Conservation (phyloP, 768 basidiomycete species). For the Agaricus blazei region DNA sequence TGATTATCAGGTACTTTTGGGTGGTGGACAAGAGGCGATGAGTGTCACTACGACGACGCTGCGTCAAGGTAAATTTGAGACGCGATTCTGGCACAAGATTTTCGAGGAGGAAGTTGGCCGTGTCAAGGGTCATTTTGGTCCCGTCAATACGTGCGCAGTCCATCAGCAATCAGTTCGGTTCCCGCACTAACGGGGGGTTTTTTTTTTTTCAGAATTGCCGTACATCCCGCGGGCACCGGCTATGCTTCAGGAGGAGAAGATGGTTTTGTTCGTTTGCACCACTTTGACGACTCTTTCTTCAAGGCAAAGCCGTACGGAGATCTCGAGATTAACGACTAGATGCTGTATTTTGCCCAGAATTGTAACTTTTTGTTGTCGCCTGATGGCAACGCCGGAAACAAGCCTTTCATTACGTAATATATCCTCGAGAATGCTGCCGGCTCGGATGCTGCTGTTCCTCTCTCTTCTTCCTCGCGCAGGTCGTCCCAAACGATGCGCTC, state of each 20-base stretch:
- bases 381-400: too few species aligned
- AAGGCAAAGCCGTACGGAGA: conserved; percentile 89
- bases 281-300: conserved; percentile 95
- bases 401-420: too few species aligned
- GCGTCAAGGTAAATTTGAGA: conserved; percentile 97
- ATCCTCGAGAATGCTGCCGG: too few species aligned
- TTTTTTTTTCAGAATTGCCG: conserved; percentile 63
- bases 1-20: conserved; percentile 68
- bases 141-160: conserved; percentile 83
- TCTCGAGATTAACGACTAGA: conserved; percentile 57
- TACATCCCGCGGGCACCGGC: conserved; percentile 81
- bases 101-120: conserved; percentile 97
- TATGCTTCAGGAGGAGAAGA: conserved; percentile 98
- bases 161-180: background rate
- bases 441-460: background rate
- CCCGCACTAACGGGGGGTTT: background rate
- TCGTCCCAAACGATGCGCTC: conserved; percentile 13
- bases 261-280: conserved; percentile 87
- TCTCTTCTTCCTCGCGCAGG: background rate
- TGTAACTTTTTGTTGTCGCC: background rate
- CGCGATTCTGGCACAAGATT: conserved; percentile 95
- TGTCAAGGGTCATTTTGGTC: conserved; percentile 96
- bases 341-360: background rate
- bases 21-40: conserved; percentile 98
- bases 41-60: conserved; percentile 90